Conservation (phyloP, 768 basidiomycete species). For the Mycena kentingensis region DNA sequence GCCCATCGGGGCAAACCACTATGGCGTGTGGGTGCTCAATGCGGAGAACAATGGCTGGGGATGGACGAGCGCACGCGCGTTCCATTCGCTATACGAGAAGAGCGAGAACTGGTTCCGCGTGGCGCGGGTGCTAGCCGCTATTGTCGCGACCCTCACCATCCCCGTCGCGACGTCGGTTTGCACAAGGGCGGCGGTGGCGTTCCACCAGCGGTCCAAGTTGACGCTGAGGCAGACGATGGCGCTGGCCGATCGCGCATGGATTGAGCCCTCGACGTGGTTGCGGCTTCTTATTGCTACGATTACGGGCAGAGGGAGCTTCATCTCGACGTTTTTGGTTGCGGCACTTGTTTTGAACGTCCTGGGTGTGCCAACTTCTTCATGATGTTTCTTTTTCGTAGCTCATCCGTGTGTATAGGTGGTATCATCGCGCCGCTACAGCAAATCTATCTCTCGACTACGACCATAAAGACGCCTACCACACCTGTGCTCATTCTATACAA, state of each 20-base stretch:
- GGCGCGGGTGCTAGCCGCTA: slow-evolving; percentile 4
- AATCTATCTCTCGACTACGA: slow-evolving; percentile 10
- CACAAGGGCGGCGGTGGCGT: slow-evolving; percentile 12
- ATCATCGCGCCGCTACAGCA: slow-evolving; percentile 14
- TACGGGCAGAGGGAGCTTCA: background rate
- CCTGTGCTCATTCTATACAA: background rate
- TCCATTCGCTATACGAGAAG: slow-evolving; percentile 4
- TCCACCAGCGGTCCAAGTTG: slow-evolving; percentile 4
- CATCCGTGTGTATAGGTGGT: slow-evolving; percentile 4
- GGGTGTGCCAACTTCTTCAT: slow-evolving; percentile 4
- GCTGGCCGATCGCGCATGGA: slow-evolving; percentile 9
- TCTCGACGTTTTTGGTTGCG: slow-evolving; percentile 11
- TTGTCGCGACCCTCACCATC: slow-evolving; percentile 10
- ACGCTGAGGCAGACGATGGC: slow-evolving; percentile 10
- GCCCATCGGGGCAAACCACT: slow-evolving; percentile 15
- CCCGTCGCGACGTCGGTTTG: slow-evolving; percentile 7
- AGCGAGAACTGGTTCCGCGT: slow-evolving; percentile 11
- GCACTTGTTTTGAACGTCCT: slow-evolving; percentile 10
- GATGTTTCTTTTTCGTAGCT: background rate
- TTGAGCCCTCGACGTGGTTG: background rate
- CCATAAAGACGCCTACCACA: slow-evolving; percentile 12
- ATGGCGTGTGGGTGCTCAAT: slow-evolving; percentile 8
- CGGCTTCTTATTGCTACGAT: background rate
- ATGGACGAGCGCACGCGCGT: background rate
- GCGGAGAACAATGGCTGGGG: slow-evolving; percentile 5